Conservation (phyloP, 1,284 basidiomycete genomes). For the Ceratobasidium sp. region DNA sequence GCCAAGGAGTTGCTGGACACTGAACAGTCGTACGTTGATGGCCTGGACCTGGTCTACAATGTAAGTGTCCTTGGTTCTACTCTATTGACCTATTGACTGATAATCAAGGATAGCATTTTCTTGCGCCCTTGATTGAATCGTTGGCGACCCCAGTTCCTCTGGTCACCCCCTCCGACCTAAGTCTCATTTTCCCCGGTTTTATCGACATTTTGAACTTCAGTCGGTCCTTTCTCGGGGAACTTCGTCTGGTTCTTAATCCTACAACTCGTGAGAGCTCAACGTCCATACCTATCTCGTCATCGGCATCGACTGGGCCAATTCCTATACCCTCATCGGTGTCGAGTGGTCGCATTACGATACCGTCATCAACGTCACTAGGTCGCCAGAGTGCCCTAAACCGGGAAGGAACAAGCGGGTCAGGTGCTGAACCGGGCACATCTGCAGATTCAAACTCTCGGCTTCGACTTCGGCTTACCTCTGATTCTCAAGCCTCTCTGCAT, state of each 20-base stretch:
- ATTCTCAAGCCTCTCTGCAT: background rate
- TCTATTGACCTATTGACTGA: background rate
- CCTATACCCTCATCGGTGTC: slow-evolving; percentile 43
- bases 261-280: background rate
- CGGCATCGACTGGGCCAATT: too few relatives aligned
- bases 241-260: slow-evolving; percentile 57
- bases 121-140: slow-evolving; percentile 75
- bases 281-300: slow-evolving; percentile 5
- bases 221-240: slow-evolving; percentile 72
- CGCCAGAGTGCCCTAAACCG: too few relatives aligned
- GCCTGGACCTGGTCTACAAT: slow-evolving; percentile 79
- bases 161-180: slow-evolving; percentile 71
- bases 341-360: slow-evolving; percentile 43
- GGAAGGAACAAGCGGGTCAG: too few relatives aligned
- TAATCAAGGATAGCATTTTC: slow-evolving; percentile 64
- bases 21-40: slow-evolving; percentile 78
- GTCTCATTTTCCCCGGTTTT: slow-evolving; percentile 85
- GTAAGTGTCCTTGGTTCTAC: slow-evolving; percentile 51
- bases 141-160: slow-evolving; percentile 69
- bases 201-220: slow-evolving; percentile 91
- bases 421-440: slow-evolving; percentile 20
- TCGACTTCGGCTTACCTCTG: background rate
- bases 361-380: slow-evolving; percentile 40
- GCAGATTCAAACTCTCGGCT: background rate
- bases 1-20: slow-evolving; percentile 80